phyloP scores from a whole-genome alignment of 2,329 filamentous ascomycete genomes.

The Talaromyces piceae region DNA sequence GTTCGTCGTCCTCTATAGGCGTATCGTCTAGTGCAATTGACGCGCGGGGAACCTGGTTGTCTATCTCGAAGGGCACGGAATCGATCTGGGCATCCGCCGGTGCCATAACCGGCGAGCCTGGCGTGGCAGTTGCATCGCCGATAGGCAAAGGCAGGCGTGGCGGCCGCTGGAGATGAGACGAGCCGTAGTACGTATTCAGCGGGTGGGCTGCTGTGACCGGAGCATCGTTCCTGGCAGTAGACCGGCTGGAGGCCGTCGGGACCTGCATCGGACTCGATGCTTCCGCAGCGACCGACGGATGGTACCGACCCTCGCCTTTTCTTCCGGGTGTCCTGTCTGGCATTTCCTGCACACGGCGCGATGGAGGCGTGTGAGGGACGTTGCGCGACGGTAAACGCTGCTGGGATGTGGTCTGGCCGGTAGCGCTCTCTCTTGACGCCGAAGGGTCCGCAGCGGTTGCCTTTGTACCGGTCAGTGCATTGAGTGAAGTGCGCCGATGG shows the following conservation, averaged over 20 bases:
- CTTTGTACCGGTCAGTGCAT: slow-evolving; percentile 32
- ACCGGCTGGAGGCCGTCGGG: slow-evolving; percentile 21
- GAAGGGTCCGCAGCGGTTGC: slow-evolving; percentile 37
- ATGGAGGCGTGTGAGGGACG: slow-evolving; percentile 24
- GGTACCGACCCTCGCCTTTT: slow-evolving; percentile 16
- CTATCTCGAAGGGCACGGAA: slow-evolving; percentile 36
- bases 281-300: slow-evolving; percentile 22
- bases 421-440: slow-evolving; percentile 36
- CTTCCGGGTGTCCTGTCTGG: slow-evolving; percentile 18
- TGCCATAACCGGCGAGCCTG: slow-evolving; percentile 80
- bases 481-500: slow-evolving; percentile 34
- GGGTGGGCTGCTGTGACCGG: slow-evolving; percentile 37
- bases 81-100: slow-evolving; percentile 54
- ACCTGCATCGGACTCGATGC: slow-evolving; percentile 34
- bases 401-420: slow-evolving; percentile 32
- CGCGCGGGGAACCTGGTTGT: slow-evolving; percentile 49
- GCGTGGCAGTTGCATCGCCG: slow-evolving; percentile 81
- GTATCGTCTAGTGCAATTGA: slow-evolving; percentile 49
- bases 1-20: slow-evolving; percentile 63
- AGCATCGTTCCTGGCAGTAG: slow-evolving; percentile 21
- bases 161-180: slow-evolving; percentile 48
- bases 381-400: slow-evolving; percentile 36
- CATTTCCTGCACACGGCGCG: slow-evolving; percentile 18
- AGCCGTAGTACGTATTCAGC: slow-evolving; percentile 42
- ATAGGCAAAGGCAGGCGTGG: slow-evolving; percentile 88